phyloP scores from a whole-genome alignment of 2,329 filamentous ascomycete species.

The Clonostachys rhizophaga region DNA sequence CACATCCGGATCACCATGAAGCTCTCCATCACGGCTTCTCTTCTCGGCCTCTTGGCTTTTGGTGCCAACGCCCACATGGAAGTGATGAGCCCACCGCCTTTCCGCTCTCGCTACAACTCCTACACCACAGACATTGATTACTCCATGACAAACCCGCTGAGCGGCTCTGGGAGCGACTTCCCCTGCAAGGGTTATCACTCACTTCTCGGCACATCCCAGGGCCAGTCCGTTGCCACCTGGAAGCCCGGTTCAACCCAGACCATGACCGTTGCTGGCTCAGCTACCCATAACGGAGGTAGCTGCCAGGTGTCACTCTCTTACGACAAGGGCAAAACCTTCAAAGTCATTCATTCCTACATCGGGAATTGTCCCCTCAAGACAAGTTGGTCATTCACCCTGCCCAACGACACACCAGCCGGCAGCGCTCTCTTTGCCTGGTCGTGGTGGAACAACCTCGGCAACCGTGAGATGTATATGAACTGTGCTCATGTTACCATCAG shows the following conservation, averaged over 20 bases:
- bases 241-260: constrained; percentile 56
- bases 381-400: constrained; percentile 62
- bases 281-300: constrained; percentile 64
- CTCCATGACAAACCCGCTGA: constrained; percentile 66
- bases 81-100: constrained; percentile 45
- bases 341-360: constrained; percentile 57
- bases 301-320: constrained; percentile 74
- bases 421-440: constrained; percentile 71
- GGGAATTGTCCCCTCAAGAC: constrained; percentile 46
- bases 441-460: constrained; percentile 73
- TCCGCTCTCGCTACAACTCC: constrained; percentile 48
- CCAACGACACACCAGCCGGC: constrained; percentile 53
- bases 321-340: constrained; percentile 66
- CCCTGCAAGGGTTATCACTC: constrained; percentile 67
- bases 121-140: constrained; percentile 56
- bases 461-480: constrained; percentile 86
- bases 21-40: constrained; percentile 15
- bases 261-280: constrained; percentile 59
- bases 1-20: no score
- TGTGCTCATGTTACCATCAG: constrained; percentile 67
- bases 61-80: constrained; percentile 51
- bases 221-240: constrained; percentile 55
- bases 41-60: constrained; percentile 33
- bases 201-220: constrained; percentile 40
- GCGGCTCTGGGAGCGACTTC: constrained; percentile 57